phyloP scores from a whole-genome alignment of 106 monocot species.

The Allium sativum region DNA sequence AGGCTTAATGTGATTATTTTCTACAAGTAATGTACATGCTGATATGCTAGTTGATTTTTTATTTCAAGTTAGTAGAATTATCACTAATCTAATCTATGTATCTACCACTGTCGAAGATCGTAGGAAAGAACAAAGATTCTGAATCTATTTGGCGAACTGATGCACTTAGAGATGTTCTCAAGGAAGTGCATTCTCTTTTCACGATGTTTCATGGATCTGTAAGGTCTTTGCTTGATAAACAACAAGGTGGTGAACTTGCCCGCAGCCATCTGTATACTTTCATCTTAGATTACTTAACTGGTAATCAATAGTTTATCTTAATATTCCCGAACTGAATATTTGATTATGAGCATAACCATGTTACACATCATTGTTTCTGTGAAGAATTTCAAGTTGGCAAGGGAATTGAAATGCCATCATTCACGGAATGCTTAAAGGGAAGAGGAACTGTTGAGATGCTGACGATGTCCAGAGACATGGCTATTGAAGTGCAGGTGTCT shows the following conservation, averaged over 20 bases:
- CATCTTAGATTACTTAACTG: slow-evolving; percentile 70
- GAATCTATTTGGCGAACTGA: slow-evolving; percentile 65
- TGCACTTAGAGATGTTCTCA: slow-evolving; percentile 47
- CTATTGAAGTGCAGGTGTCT: slow-evolving; percentile 88
- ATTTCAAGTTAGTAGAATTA: no score
- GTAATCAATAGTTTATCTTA: slow-evolving; percentile 19
- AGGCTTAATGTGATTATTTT: no score
- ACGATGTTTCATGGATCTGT: slow-evolving; percentile 77
- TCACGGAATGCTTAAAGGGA: slow-evolving; percentile 77
- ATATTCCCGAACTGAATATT: neutral
- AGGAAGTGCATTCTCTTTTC: slow-evolving; percentile 78
- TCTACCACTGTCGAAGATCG: slow-evolving; percentile 30
- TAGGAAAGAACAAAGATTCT: slow-evolving; percentile 75
- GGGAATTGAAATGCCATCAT: slow-evolving; percentile 81
- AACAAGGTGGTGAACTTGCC: slow-evolving; percentile 81
- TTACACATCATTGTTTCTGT: no score
- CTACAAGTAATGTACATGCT: no score
- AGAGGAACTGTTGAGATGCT: slow-evolving; percentile 84
- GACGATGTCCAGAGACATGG: slow-evolving; percentile 66
- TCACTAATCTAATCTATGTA: no score
- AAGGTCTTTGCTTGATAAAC: slow-evolving; percentile 72
- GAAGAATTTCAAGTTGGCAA: slow-evolving; percentile 81
- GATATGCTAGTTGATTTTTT: no score
- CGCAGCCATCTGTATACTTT: slow-evolving; percentile 74
- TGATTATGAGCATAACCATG: neutral